Evolutionary conservation across 371 early-diverging fungal genomes (phyloP).

Genomic region (Mucor ambiguus): DNA sequence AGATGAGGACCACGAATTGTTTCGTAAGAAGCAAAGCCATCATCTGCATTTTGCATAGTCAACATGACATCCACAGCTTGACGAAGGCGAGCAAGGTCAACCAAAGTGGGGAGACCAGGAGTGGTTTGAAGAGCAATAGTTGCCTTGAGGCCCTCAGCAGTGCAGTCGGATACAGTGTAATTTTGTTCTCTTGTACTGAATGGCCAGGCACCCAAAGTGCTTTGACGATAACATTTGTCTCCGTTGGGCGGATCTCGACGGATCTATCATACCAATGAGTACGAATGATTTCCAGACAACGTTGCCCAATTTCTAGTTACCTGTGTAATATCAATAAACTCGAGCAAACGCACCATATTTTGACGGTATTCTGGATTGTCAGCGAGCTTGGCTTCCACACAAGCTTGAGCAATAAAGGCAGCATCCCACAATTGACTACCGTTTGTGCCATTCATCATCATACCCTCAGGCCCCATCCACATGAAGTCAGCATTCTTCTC

Average conservation of each 20-base stretch:
- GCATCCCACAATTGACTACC: slow-evolving; percentile 98
- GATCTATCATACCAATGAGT: slow-evolving; percentile 52
- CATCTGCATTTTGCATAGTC: slow-evolving; percentile 88
- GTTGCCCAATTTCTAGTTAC: slow-evolving; percentile 15
- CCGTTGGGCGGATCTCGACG: slow-evolving; percentile 69
- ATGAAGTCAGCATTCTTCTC: slow-evolving; percentile 80
- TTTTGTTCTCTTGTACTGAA: slow-evolving; percentile 94
- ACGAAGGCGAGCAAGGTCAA: slow-evolving; percentile 65
- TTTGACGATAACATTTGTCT: slow-evolving; percentile 78
- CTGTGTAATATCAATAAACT: slow-evolving; percentile 89
- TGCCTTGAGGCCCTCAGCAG: slow-evolving; percentile 93
- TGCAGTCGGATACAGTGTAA: slow-evolving; percentile 96
- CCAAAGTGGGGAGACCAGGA: slow-evolving; percentile 42
- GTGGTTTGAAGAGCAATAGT: slow-evolving; percentile 75
- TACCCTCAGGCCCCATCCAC: slow-evolving; percentile 90
- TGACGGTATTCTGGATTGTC: slow-evolving; percentile 69
- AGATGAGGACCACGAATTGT: slow-evolving; percentile 74
- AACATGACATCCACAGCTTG: slow-evolving; percentile 91
- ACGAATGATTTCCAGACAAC: not conserved
- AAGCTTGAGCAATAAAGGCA: slow-evolving; percentile 85
- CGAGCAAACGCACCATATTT: slow-evolving; percentile 68
- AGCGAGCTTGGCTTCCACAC: slow-evolving; percentile 63
- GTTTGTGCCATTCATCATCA: slow-evolving; percentile 98
- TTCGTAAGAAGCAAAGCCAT: slow-evolving; percentile 95
- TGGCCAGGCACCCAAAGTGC: slow-evolving; percentile 93